Evolutionary conservation across 2,329 filamentous ascomycete species (phyloP), one percentile per base, ranked within the genome.

Genomic region (Diaporthe humulicola): DNA sequence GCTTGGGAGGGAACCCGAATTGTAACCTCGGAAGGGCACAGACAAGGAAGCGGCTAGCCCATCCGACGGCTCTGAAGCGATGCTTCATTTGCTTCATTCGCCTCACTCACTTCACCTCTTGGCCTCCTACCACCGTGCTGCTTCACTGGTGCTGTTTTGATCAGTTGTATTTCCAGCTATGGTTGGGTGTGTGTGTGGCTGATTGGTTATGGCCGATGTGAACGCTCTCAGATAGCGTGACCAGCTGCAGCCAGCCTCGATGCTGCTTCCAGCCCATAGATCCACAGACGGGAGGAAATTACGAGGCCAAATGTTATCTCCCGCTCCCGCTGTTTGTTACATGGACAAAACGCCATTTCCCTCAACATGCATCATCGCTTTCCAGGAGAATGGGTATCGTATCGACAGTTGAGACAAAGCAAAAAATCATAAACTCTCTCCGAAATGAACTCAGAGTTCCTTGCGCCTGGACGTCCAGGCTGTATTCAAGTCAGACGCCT

Each of bases 311-410:
- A 12, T 2, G 28, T 30, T 12, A 19, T 38, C 64, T 52, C 64
- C 64, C 45, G 30, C 64, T 52, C 19, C 64, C 64, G 64, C 64
- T 67, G 64, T 67, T 28, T 67, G 17, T 67, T 67, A 67, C 64
- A 67, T 52, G 28, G 30, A 36, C 22, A 52, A 67, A 52, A 67
- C 45, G 45, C 64, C 28, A 38, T 48, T 67, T 36, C 30, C 64
- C 15, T 38, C 42, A 52, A 52, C 22, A 52, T 67, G 64, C 64
- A 67, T 28, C 30, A 38, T 38, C 45, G 9, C 61, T 66, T 33
- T 50, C 64, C 64, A 48, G 28, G 42, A 28, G 45, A 28, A 67
- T 28, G 45, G 64, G 64, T 67, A 67, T 67, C 33, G 30, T 52
- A 48, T 52, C 30, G 25, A 67, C 61, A 52, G 42, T 36, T 38